phyloP scores from a whole-genome alignment of 352 stramenopile species.

The Lagenidium sp. region DNA sequence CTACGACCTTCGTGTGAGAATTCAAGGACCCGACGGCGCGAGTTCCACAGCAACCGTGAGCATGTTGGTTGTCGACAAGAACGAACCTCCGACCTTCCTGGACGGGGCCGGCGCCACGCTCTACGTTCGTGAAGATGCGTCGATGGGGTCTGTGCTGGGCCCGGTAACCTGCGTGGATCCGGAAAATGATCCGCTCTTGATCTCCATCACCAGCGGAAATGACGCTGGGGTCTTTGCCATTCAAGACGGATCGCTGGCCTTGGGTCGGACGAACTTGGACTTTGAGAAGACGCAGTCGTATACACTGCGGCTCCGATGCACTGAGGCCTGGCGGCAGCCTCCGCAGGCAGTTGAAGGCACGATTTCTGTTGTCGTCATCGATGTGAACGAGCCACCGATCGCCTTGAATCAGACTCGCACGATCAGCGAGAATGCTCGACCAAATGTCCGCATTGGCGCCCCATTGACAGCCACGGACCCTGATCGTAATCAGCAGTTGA shows the following conservation, averaged over 20 bases:
- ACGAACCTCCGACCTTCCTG: conserved; percentile 14
- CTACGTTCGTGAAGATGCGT: conserved; percentile 10
- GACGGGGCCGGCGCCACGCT: neutral
- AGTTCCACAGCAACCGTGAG: conserved; percentile 1
- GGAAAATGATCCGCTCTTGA: conserved; percentile 3
- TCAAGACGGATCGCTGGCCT: conserved; percentile 1
- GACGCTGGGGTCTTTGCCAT: conserved; percentile 9
- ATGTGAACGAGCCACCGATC: conserved; percentile 19
- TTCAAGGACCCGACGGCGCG: conserved; percentile 9
- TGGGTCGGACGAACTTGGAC: conserved; percentile 6
- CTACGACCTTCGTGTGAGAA: conserved; percentile 5
- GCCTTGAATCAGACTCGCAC: conserved; percentile 7
- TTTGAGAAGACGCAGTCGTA: conserved; percentile 10
- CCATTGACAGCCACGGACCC: conserved; percentile 12
- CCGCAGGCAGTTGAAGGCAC: conserved; percentile 1
- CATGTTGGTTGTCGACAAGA: conserved; percentile 11
- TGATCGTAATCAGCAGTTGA: conserved; percentile 12
- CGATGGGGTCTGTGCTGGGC: conserved; percentile 3
- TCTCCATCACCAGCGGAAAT: conserved; percentile 12
- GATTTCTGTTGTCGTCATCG: conserved; percentile 10
- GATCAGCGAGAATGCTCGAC: conserved; percentile 14
- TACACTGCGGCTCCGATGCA: conserved; percentile 7
- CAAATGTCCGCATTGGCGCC: conserved; percentile 1
- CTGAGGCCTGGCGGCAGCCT: conserved; percentile 3
- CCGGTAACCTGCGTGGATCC: conserved; percentile 7